Percentiles rank a stretch among this genome's conserved stretches.
These are phyloP conservation scores for Microdochium paspali DNA, from an alignment of 2,329 filamentous ascomycete genomes.

Conservation along the genomic window DNA sequence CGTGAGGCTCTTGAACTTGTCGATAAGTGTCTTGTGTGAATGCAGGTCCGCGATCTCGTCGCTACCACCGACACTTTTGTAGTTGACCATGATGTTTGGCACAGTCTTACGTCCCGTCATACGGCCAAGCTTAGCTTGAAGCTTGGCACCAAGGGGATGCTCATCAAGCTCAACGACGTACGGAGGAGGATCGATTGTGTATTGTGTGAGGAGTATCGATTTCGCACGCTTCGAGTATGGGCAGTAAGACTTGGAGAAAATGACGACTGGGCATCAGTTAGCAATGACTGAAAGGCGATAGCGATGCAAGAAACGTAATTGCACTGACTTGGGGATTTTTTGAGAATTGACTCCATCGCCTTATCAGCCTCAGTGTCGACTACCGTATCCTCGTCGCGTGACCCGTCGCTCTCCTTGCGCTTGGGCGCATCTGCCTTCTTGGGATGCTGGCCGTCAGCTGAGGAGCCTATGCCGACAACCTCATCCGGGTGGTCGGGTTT, in stretches of 20 bases:
- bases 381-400: slow-evolving; percentile 37
- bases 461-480: slow-evolving; percentile 49
- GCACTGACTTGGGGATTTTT: slow-evolving; percentile 70
- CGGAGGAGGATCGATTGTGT: slow-evolving; percentile 72
- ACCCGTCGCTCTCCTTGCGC: slow-evolving; percentile 8
- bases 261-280: slow-evolving; percentile 56
- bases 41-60: slow-evolving; percentile 76
- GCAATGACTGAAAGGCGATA: slow-evolving; percentile 1
- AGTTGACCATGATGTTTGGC: slow-evolving; percentile 84
- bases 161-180: slow-evolving; percentile 85
- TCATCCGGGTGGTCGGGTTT: slow-evolving; percentile 49
- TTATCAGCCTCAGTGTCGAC: slow-evolving; percentile 56
- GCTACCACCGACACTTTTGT: slow-evolving; percentile 79
- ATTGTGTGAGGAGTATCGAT: slow-evolving; percentile 71
- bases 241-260: slow-evolving; percentile 95
- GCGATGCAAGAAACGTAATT: neutral
- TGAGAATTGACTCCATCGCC: slow-evolving; percentile 71
- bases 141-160: slow-evolving; percentile 60
- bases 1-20: slow-evolving; percentile 64
- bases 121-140: slow-evolving; percentile 64
- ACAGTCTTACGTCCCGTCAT: slow-evolving; percentile 79
- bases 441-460: slow-evolving; percentile 39
- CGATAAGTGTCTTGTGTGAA: slow-evolving; percentile 53
- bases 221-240: slow-evolving; percentile 82
- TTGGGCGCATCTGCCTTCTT: slow-evolving; percentile 24